Evolutionary conservation across 148 eudicot species (phyloP).

Genomic region (Rhododendron molle): DNA sequence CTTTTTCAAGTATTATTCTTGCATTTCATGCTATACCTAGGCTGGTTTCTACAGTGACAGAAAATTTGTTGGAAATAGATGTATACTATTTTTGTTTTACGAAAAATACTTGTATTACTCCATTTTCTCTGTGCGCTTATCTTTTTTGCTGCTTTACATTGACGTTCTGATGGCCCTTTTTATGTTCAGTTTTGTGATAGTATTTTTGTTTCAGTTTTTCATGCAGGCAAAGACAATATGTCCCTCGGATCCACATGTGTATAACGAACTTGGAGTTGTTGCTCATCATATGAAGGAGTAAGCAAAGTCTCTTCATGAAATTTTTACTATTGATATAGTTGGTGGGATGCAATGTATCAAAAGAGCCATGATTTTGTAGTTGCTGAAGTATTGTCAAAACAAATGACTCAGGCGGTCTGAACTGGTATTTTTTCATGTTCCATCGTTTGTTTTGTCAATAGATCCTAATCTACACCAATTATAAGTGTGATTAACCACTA

Average conservation of each 20-base stretch:
- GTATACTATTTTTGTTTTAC: not conserved
- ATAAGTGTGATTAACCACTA: no score
- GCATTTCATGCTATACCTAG: not conserved
- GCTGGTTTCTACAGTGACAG: not conserved
- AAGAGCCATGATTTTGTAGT: not conserved
- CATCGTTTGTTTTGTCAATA: no score
- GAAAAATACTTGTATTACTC: not conserved
- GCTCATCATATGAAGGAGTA: slow-evolving; percentile 97
- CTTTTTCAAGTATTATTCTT: not conserved
- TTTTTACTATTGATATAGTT: not conserved
- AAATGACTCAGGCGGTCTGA: not conserved
- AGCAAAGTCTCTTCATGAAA: slow-evolving; percentile 17
- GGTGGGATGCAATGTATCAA: not conserved
- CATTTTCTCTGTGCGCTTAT: not conserved
- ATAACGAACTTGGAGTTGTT: slow-evolving; percentile 95
- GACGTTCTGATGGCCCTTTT: not conserved
- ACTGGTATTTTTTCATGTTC: not conserved
- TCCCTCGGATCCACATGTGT: slow-evolving; percentile 92
- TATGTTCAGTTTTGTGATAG: slow-evolving; percentile 11
- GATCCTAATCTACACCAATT: no score
- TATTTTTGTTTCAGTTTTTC: slow-evolving; percentile 63
- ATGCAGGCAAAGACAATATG: slow-evolving; percentile 86
- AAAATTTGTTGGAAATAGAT: not conserved
- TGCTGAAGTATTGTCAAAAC: not conserved
- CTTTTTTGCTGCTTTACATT: not conserved